These are phyloP conservation scores for Orychophragmus violaceus DNA, from an alignment of 345 rosid genomes.

Conservation along the genomic window DNA sequence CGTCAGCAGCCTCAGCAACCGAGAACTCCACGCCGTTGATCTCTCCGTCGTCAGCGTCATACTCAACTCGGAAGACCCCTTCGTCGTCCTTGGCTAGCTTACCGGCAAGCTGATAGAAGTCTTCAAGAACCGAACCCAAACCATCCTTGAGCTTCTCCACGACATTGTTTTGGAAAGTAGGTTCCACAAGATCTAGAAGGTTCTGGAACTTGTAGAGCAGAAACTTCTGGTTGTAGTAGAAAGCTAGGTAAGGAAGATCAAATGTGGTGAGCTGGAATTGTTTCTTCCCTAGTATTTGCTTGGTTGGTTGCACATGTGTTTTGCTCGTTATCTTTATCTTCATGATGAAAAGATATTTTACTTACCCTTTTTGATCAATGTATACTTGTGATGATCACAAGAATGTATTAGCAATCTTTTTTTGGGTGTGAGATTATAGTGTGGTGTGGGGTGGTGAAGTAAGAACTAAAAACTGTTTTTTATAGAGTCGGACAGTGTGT, in stretches of 20 bases:
- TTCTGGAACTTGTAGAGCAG: constrained; percentile 49
- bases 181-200: constrained; percentile 23
- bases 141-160: constrained; percentile 77
- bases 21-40: constrained; percentile 71
- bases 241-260: constrained; percentile 84
- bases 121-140: constrained; percentile 55
- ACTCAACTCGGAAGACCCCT: constrained; percentile 71
- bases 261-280: constrained; percentile 73
- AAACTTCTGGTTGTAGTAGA: constrained; percentile 90
- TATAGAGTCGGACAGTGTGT: constrained; percentile 13
- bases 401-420: not conserved
- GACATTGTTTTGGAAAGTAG: constrained; percentile 22
- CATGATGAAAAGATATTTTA: constrained; percentile 5
- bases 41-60: constrained; percentile 45
- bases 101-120: constrained; percentile 81
- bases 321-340: constrained; percentile 41
- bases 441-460: constrained; percentile 2
- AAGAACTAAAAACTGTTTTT: constrained; percentile 10
- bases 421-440: not conserved
- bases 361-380: constrained; percentile 17
- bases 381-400: not conserved
- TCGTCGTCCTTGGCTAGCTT: constrained; percentile 79
- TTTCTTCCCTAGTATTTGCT: constrained; percentile 44
- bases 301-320: constrained; percentile 60
- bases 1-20: constrained; percentile 52